Base-by-base conservation (phyloP, 345 rosid species). In the Murraya koenigii region DNA sequence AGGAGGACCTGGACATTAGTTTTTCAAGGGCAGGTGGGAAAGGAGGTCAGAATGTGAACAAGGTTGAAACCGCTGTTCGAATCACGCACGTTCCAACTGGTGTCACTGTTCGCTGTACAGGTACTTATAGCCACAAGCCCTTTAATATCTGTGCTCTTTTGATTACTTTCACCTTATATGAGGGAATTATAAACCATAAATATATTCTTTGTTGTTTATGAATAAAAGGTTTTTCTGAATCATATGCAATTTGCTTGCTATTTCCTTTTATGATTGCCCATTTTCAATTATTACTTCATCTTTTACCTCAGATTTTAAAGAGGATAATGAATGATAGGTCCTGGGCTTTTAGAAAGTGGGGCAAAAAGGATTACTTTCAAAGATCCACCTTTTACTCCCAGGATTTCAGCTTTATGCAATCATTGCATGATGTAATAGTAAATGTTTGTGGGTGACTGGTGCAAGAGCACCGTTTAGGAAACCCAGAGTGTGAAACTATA, bases 21-120 rank as follows among this genome's bases (percentile, higher is more conserved):
- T 91, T 91, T 80, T 89, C 99, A 5, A 90, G 99, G 85, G 99
- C 98, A 1, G 98, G 99, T 75, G 99, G 99, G 36, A 92, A 89
- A 83, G 98, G 99, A 66, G 99, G 99, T 38, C 99, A 95, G 86
- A 95, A 93, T 81, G 98, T 95, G 25, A 95, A 95, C 87, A 95
- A 93, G 83, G 96, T 95, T 44, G 99, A 95, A 87, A 89, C 95
- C 52, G 99, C 97, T 58, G 98, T 93, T 63, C 89, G 98, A 38
- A 90, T 95, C 59, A 93, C 93, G 54, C 98, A 95, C 84, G 86
- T 87, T 77, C 98, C 98, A 28, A 95, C 97, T 2, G 94, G 98
- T 66, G 98, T 93, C 19, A 81, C 95, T 28, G 88, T 96, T 76
- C 94, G 93, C 74, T 94, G 99, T 88, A 86, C 97, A 88, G 97